Conservation (phyloP, 2,329 filamentous ascomycete species). For the Huntiella abstrusa region DNA sequence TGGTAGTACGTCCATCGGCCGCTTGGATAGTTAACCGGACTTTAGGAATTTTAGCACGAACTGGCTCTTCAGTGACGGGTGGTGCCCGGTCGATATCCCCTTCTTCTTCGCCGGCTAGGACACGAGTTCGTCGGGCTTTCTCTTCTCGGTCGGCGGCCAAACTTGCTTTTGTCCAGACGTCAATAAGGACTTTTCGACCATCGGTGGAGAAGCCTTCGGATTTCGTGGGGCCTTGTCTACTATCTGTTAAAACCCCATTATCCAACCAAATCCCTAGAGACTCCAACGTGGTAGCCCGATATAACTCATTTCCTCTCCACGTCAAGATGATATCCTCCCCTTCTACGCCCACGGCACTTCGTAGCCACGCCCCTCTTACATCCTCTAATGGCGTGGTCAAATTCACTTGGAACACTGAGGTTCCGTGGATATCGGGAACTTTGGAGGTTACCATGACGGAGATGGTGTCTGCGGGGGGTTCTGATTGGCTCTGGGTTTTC, state of each 20-base stretch:
- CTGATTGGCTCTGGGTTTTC: no score
- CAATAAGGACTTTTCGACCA: constrained; percentile 47
- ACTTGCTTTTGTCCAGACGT: constrained; percentile 54
- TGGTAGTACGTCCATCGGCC: constrained; percentile 29
- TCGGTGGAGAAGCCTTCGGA: constrained; percentile 29
- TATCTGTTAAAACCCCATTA: background rate
- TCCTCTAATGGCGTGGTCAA: constrained; percentile 6
- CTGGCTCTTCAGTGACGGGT: constrained; percentile 11
- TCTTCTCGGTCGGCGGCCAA: constrained; percentile 32
- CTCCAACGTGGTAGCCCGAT: constrained; percentile 53
- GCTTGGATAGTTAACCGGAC: constrained; percentile 36
- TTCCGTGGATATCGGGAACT: no score
- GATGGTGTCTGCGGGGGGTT: no score
- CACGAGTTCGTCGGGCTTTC: constrained; percentile 9
- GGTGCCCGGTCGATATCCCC: constrained; percentile 4
- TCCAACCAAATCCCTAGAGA: constrained; percentile 39
- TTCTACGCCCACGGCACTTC: constrained; percentile 22
- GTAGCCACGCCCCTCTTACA: constrained; percentile 52
- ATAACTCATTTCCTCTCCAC: constrained; percentile 56
- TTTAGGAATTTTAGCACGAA: constrained; percentile 17
- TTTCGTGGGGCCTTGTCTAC: constrained; percentile 12
- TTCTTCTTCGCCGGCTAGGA: constrained; percentile 13
- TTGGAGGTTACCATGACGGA: no score
- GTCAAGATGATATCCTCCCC: constrained; percentile 51
- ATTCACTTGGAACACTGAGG: background rate